Evolutionary conservation across 2,329 filamentous ascomycete species (phyloP).

Genomic region (Trichophyton schoenleinii): DNA sequence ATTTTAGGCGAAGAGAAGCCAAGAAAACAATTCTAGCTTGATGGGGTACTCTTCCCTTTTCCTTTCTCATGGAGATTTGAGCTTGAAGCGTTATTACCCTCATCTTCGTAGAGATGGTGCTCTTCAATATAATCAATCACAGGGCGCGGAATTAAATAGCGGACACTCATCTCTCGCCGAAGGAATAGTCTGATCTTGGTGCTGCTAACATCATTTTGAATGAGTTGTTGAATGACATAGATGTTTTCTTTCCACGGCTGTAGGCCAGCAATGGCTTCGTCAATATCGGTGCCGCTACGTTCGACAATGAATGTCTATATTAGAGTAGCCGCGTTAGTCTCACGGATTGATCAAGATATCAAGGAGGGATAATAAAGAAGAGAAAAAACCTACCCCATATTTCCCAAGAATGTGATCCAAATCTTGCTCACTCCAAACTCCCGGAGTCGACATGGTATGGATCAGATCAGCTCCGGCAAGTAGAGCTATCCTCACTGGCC

Average conservation of each 20-base stretch:
- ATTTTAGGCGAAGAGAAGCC: background rate
- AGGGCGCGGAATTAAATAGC: constrained; percentile 60
- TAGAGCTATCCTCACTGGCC: constrained; percentile 61
- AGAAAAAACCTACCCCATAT: constrained; percentile 46
- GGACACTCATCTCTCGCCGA: constrained; percentile 67
- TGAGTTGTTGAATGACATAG: constrained; percentile 76
- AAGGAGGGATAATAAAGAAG: background rate
- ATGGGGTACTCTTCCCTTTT: background rate
- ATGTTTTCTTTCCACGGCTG: constrained; percentile 77
- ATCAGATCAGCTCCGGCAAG: constrained; percentile 68
- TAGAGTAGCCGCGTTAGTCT: background rate
- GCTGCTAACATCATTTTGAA: constrained; percentile 73
- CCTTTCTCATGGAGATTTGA: constrained; percentile 2
- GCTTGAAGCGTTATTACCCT: constrained; percentile 14
- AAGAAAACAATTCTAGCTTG: background rate
- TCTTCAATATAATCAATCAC: constrained; percentile 64
- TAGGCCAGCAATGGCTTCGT: constrained; percentile 71
- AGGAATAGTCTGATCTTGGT: constrained; percentile 71
- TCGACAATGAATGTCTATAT: constrained; percentile 64
- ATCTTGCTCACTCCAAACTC: constrained; percentile 74
- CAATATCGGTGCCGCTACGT: constrained; percentile 74
- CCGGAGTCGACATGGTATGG: constrained; percentile 56
- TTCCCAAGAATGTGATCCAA: constrained; percentile 75
- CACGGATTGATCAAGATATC: background rate
- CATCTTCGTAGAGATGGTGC: constrained; percentile 51